These are phyloP conservation scores for Acorus gramineus DNA, from an alignment of 106 monocot genomes.

Conservation along the genomic window DNA sequence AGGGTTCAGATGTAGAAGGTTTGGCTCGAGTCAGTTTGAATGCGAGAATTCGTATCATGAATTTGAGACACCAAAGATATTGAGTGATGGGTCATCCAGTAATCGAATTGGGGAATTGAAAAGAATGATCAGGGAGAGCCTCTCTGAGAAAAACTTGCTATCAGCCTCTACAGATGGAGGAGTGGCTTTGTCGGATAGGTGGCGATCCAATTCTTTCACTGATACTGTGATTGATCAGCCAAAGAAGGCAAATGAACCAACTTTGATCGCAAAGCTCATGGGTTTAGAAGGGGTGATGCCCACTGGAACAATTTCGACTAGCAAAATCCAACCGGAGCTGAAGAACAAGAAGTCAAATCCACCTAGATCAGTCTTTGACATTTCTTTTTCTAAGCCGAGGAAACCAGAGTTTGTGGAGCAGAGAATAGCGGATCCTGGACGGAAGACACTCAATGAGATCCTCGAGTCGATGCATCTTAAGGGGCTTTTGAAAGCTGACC, in stretches of 20 bases:
- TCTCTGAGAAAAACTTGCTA: constrained; percentile 15
- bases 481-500: constrained; percentile 22
- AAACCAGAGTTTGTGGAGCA: constrained; percentile 7
- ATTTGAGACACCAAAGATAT: constrained; percentile 4
- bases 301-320: not conserved
- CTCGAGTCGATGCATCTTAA: constrained; percentile 40
- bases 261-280: constrained; percentile 66
- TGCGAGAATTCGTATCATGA: not conserved
- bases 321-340: constrained; percentile 4
- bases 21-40: constrained; percentile 6
- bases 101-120: constrained; percentile 29
- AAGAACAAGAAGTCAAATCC: constrained; percentile 7
- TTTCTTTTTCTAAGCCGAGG: constrained; percentile 27
- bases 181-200: constrained; percentile 14
- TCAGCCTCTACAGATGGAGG: constrained; percentile 17
- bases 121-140: constrained; percentile 35
- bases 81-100: constrained; percentile 16
- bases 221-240: not conserved
- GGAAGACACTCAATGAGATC: constrained; percentile 31
- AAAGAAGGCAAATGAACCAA: constrained; percentile 27
- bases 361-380: constrained; percentile 11
- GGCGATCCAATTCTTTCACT: not conserved
- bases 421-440: constrained; percentile 5
- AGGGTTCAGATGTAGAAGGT: not conserved
- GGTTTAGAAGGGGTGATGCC: constrained; percentile 40